These are phyloP conservation scores for Ustilago cynodontis DNA, from an alignment of 1,284 basidiomycete species.

Conservation along the genomic window DNA sequence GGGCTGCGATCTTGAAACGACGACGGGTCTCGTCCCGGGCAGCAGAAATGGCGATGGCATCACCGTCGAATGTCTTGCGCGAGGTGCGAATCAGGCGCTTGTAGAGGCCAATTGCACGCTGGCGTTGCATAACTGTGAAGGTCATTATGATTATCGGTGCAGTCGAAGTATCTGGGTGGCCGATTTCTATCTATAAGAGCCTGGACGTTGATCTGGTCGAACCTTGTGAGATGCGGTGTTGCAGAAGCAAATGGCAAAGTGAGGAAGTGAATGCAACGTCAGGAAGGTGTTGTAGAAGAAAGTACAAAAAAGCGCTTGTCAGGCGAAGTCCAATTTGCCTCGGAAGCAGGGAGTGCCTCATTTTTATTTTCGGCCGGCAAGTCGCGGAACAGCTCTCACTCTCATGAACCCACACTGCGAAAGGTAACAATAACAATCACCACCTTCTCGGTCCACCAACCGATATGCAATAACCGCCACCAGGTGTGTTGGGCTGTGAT, in stretches of 20 bases:
- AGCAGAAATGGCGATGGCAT: constrained; percentile 50
- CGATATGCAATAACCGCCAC: not conserved
- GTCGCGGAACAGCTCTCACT: not conserved
- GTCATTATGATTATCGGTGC: constrained; percentile 22
- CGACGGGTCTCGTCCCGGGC: constrained; percentile 57
- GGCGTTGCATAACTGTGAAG: constrained; percentile 57
- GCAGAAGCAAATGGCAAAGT: not conserved
- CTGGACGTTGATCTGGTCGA: too few relatives aligned
- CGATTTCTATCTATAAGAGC: too few relatives aligned
- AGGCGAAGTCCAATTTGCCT: constrained; percentile 11
- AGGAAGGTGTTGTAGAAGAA: not conserved
- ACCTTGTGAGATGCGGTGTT: not conserved
- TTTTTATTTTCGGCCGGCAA: not conserved
- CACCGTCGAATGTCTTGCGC: constrained; percentile 59
- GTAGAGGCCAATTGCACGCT: constrained; percentile 62
- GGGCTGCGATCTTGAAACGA: constrained; percentile 47
- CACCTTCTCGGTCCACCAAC: not conserved
- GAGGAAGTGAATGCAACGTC: not conserved
- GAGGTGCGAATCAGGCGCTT: constrained; percentile 63
- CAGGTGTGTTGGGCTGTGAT: not conserved
- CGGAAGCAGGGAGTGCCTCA: constrained; percentile 2
- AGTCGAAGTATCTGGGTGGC: too few relatives aligned
- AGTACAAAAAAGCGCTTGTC: constrained; percentile 1
- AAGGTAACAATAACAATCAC: not conserved
- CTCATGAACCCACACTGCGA: not conserved